Evolutionary conservation across 192 early-diverging fungal species (phyloP).

Genomic region (Coemansia sp.): DNA sequence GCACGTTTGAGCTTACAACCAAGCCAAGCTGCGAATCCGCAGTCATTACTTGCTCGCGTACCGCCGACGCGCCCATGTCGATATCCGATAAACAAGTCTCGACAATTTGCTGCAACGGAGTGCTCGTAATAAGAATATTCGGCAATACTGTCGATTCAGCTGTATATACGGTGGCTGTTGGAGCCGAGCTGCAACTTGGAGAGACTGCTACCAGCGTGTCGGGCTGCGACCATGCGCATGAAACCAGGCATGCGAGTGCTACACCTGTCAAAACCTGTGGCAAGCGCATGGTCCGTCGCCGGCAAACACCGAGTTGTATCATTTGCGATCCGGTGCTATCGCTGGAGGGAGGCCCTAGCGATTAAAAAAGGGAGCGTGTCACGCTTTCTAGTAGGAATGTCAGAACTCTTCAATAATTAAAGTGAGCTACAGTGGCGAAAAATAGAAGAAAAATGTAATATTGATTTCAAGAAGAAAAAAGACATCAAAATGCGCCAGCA

Average conservation of each 20-base stretch:
- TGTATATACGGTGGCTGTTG: background rate
- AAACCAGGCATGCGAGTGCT: background rate
- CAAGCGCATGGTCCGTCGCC: background rate
- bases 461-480: background rate
- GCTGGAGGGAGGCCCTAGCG: too few species aligned
- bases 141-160: background rate
- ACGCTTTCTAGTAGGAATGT: background rate
- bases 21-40: conserved; percentile 21
- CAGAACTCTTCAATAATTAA: background rate
- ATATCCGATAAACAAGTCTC: background rate
- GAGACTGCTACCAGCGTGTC: background rate
- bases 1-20: background rate
- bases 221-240: conserved; percentile 2
- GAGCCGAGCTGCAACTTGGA: background rate
- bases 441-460: background rate
- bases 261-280: background rate
- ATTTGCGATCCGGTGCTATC: background rate
- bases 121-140: background rate
- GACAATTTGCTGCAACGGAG: background rate
- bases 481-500: background rate
- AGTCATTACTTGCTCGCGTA: conserved; percentile 31
- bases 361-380: too few species aligned
- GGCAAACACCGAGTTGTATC: background rate
- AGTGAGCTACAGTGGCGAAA: background rate
- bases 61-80: conserved; percentile 1